A percentile compares a stretch with the other conserved stretches of the same genome.
These are phyloP conservation scores for Wallacemonas sp. DNA, from an alignment of 208 protist genomes.

Conservation along the genomic window DNA sequence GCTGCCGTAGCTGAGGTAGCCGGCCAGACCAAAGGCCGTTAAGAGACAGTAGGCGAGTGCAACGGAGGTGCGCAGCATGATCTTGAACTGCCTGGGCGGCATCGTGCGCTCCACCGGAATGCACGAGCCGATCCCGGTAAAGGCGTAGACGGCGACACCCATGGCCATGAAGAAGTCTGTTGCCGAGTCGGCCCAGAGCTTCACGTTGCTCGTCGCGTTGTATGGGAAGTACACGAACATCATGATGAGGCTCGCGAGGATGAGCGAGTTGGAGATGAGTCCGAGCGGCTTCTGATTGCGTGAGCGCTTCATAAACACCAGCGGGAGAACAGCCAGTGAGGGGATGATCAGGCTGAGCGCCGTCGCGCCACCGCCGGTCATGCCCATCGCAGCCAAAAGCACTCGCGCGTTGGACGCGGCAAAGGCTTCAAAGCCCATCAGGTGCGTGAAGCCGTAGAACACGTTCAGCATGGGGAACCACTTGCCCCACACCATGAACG, in stretches of 20 bases:
- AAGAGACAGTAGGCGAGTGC: conserved; percentile 30
- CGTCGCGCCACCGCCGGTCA: conserved; percentile 34
- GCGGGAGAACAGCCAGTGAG: conserved; percentile 39
- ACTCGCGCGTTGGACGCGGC: conserved; percentile 46
- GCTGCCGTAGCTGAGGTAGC: conserved; percentile 47
- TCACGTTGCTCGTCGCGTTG: conserved; percentile 21
- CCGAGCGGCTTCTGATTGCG: conserved; percentile 43
- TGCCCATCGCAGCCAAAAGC: conserved; percentile 49
- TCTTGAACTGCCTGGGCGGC: conserved; percentile 34
- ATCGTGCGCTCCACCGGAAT: conserved; percentile 50
- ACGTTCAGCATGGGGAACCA: conserved; percentile 56
- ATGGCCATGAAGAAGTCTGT: conserved; percentile 52
- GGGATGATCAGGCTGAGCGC: conserved; percentile 50
- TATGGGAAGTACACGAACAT: conserved; percentile 60
- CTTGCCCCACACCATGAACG: conserved; percentile 37
- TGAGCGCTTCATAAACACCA: conserved; percentile 58
- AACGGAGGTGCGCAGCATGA: conserved; percentile 39
- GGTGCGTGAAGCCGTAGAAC: conserved; percentile 55
- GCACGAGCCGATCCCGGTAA: conserved; percentile 51
- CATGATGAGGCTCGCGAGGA: conserved; percentile 40
- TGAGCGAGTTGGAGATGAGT: conserved; percentile 45
- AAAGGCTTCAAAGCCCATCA: conserved; percentile 60
- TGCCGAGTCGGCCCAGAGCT: conserved; percentile 38
- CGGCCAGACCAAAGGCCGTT: conserved; percentile 45
- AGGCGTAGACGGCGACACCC: conserved; percentile 59